Conservation (phyloP, 441 rosid genomes). For the Manihot esculenta region DNA sequence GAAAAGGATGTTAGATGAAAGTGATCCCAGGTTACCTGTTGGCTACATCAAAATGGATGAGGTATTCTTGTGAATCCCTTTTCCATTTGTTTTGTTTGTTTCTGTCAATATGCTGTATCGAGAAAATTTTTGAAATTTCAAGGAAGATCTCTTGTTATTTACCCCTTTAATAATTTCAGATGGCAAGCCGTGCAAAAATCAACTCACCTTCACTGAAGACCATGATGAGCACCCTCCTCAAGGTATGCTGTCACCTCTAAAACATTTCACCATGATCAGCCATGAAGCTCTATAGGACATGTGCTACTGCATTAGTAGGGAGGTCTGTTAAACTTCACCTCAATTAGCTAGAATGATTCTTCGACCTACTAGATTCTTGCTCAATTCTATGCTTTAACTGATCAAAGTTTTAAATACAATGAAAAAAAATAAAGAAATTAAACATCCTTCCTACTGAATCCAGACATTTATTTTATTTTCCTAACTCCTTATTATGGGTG, state of each 20-base stretch:
- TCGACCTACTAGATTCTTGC: not conserved
- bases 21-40: slow-evolving; percentile 70
- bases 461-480: not conserved
- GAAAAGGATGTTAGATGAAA: slow-evolving; percentile 70
- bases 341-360: not conserved
- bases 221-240: slow-evolving; percentile 53
- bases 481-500: not conserved
- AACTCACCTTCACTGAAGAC: slow-evolving; percentile 64
- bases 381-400: not conserved
- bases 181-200: slow-evolving; percentile 79
- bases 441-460: not conserved
- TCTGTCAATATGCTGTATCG: not conserved
- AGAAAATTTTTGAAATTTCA: not conserved
- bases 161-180: slow-evolving; percentile 34
- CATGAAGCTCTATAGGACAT: not conserved
- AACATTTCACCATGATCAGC: not conserved
- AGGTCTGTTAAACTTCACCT: not conserved
- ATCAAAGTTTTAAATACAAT: not conserved
- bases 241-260: slow-evolving; percentile 38
- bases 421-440: too few relatives aligned
- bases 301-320: not conserved
- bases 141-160: not conserved
- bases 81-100: not conserved
- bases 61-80: slow-evolving; percentile 37
- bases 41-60: slow-evolving; percentile 87